These are phyloP conservation scores for Tribonema minus DNA, from an alignment of 108 stramenopile genomes.

Conservation along the genomic window DNA sequence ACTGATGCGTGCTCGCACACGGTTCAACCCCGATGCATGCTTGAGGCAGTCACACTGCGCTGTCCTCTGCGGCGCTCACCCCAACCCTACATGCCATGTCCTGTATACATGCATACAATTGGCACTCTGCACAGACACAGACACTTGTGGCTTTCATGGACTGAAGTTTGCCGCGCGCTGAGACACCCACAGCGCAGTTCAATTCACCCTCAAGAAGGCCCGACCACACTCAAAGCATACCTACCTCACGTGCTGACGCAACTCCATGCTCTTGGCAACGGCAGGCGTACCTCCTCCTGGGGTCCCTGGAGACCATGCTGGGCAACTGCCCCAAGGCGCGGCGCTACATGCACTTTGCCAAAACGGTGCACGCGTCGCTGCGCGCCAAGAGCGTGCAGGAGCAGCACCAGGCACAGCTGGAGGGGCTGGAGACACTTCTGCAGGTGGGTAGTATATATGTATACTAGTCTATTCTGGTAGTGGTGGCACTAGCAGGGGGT, in stretches of 20 bases:
- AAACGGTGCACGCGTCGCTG: conserved; percentile 16
- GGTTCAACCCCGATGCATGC: too few relatives aligned
- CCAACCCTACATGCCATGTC: too few relatives aligned
- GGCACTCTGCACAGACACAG: not conserved
- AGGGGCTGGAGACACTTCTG: not conserved
- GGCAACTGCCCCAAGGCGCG: conserved; percentile 12
- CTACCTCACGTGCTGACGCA: not conserved
- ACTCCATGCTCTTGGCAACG: not conserved
- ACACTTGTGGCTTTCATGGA: not conserved
- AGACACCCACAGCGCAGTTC: not conserved
- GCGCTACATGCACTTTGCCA: conserved; percentile 22
- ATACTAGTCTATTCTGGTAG: too few relatives aligned
- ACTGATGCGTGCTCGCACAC: too few relatives aligned
- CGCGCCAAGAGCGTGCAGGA: not conserved
- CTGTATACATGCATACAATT: not conserved
- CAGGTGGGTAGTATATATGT: too few relatives aligned
- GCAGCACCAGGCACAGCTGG: not conserved
- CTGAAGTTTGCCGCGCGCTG: not conserved
- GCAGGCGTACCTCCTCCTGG: conserved; percentile 39
- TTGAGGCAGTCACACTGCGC: too few relatives aligned
- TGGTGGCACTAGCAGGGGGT: too few relatives aligned
- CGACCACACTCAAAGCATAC: not conserved
- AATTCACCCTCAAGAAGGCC: not conserved
- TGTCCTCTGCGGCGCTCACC: too few relatives aligned
- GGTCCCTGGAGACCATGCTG: conserved; percentile 33